Conservation (phyloP, 2,329 filamentous ascomycete species). For the Cyclaneusma minus region DNA sequence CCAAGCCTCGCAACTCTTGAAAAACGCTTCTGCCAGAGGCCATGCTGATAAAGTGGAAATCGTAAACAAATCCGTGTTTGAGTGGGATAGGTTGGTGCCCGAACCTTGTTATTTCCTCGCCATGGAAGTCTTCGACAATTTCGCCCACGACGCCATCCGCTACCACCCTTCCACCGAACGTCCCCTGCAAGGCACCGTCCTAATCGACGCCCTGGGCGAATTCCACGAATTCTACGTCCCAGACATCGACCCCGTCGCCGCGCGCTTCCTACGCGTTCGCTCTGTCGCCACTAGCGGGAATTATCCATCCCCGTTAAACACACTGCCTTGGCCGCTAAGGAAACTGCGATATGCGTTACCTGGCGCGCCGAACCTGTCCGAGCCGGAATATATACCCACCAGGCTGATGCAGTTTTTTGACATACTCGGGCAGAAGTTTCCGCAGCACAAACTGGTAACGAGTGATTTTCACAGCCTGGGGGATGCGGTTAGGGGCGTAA, state of each 20-base stretch:
- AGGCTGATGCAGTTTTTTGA: conserved; percentile 95
- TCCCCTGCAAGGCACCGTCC: conserved; percentile 74
- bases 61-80: conserved; percentile 87
- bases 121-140: conserved; percentile 97
- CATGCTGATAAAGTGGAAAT: conserved; percentile 83
- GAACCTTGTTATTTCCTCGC: conserved; percentile 95
- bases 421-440: conserved; percentile 75
- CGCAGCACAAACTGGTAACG: conserved; percentile 72
- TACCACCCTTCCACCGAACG: conserved; percentile 72
- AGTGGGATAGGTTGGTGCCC: conserved; percentile 79
- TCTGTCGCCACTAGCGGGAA: conserved; percentile 55
- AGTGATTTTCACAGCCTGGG: conserved; percentile 84
- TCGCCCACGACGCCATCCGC: conserved; percentile 84
- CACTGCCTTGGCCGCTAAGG: conserved; percentile 36
- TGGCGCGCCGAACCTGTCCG: conserved; percentile 59
- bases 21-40: conserved; percentile 51
- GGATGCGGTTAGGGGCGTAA: conserved; percentile 68
- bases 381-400: conserved; percentile 87
- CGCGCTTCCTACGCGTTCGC: conserved; percentile 71
- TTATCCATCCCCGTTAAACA: conserved; percentile 44
- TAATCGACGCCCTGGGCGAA: conserved; percentile 73
- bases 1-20: conserved; percentile 56
- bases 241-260: conserved; percentile 65
- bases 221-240: conserved; percentile 89
- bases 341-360: conserved; percentile 49